These are phyloP conservation scores for Thermothelomyces thermophilus DNA, from an alignment of 2,329 filamentous ascomycete genomes.

Conservation along the genomic window DNA sequence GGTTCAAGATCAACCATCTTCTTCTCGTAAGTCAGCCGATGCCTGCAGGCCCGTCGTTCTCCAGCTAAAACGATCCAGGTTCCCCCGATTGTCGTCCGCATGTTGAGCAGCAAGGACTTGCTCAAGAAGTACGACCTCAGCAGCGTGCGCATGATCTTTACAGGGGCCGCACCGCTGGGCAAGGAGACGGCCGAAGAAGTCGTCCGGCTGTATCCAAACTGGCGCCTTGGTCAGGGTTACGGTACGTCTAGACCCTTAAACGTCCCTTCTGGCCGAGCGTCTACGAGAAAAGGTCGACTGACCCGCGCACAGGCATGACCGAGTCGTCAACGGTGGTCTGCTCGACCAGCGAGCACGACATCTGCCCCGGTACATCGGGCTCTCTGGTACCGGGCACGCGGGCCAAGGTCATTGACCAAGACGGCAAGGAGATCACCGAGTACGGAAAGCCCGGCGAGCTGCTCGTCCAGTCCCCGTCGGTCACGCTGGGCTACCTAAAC, in stretches of 20 bases:
- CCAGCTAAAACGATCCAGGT: constrained; percentile 39
- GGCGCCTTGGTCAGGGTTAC: constrained; percentile 64
- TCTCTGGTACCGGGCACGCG: constrained; percentile 59
- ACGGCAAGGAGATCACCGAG: constrained; percentile 62
- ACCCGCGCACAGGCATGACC: constrained; percentile 54
- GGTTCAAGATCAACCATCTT: constrained; percentile 60
- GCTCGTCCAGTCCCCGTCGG: constrained; percentile 66
- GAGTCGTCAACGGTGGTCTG: constrained; percentile 68
- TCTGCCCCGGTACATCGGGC: constrained; percentile 66
- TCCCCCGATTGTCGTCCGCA: constrained; percentile 72
- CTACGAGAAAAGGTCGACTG: not conserved
- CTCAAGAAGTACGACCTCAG: constrained; percentile 65
- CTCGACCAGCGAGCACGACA: constrained; percentile 53
- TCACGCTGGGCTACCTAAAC: constrained; percentile 78
- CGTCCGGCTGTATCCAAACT: constrained; percentile 52
- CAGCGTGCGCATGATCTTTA: constrained; percentile 59
- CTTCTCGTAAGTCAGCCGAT: constrained; percentile 48
- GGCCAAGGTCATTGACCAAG: constrained; percentile 59
- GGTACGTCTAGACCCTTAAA: constrained; percentile 36
- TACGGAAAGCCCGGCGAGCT: constrained; percentile 71
- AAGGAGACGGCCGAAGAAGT: constrained; percentile 64
- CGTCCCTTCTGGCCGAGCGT: not conserved
- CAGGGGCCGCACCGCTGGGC: constrained; percentile 72
- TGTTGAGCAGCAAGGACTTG: constrained; percentile 58
- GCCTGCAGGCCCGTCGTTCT: constrained; percentile 24